Conservation (phyloP, 805 yeast species). For the Candida anglica region DNA sequence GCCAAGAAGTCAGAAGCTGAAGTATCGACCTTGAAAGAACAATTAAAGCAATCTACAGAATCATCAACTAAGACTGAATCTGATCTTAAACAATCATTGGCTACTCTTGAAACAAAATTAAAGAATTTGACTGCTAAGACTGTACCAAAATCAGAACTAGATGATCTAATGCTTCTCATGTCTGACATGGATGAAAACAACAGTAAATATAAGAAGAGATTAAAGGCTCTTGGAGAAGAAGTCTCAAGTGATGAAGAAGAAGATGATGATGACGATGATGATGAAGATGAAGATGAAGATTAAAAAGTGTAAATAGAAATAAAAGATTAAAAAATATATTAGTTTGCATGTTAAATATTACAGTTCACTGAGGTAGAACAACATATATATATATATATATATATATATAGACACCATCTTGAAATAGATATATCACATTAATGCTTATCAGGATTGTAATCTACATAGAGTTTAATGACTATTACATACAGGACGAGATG, state of each 20-base stretch:
- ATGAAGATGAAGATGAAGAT: slow-evolving; percentile 36
- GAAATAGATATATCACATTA: no score
- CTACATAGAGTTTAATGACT: no score
- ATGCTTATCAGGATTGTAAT: no score
- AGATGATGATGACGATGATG: slow-evolving; percentile 61
- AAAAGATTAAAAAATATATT: no score
- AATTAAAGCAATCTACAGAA: neutral
- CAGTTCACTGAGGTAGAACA: no score
- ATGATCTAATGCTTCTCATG: slow-evolving; percentile 72
- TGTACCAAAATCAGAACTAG: slow-evolving; percentile 55
- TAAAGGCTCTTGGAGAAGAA: slow-evolving; percentile 52
- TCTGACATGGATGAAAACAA: slow-evolving; percentile 73
- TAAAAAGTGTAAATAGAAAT: no score
- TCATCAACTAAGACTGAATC: neutral
- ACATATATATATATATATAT: no score
- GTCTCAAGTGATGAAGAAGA: slow-evolving; percentile 71
- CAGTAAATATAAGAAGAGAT: slow-evolving; percentile 49
- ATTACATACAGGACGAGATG: no score
- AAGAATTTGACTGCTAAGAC: no score
- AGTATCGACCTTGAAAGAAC: neutral
- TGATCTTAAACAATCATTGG: neutral
- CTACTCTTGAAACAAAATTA: slow-evolving; percentile 5
- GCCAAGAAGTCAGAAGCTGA: slow-evolving; percentile 1
- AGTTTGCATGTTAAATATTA: no score
- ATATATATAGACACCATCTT: slow-evolving; percentile 1